Conservation (phyloP, 192 early-diverging fungal species). For the Gigaspora rosea region DNA sequence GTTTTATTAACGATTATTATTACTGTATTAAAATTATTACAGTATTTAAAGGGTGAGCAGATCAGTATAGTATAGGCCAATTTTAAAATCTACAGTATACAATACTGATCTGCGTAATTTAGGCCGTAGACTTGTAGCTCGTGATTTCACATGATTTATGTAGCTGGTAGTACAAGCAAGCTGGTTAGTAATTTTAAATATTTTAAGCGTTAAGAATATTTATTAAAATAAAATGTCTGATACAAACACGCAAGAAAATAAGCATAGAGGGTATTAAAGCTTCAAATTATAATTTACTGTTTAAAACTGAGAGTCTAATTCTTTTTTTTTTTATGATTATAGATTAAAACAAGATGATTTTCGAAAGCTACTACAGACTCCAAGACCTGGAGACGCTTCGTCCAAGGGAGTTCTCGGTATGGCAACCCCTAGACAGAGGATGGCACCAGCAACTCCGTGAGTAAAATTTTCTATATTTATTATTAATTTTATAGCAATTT, state of each 20-base stretch:
- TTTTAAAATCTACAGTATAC: too few species aligned
- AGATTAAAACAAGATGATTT: slow-evolving; percentile 81
- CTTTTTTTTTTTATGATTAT: neutral
- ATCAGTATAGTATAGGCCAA: too few species aligned
- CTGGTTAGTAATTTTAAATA: too few species aligned
- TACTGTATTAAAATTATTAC: too few species aligned
- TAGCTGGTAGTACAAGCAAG: too few species aligned
- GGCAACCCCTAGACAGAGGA: slow-evolving; percentile 32
- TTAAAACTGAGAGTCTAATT: neutral
- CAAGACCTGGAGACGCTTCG: slow-evolving; percentile 48
- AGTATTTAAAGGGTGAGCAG: too few species aligned
- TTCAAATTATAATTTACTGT: too few species aligned
- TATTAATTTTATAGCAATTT: neutral
- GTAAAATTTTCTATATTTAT: slow-evolving; percentile 35
- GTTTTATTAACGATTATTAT: too few species aligned
- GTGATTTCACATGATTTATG: too few species aligned
- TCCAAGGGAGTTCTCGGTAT: slow-evolving; percentile 36
- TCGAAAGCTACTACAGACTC: slow-evolving; percentile 72
- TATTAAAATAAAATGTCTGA: neutral
- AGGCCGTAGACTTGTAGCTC: too few species aligned
- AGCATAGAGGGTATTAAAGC: slow-evolving; percentile 6
- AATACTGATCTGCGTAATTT: too few species aligned
- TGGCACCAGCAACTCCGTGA: slow-evolving; percentile 41
- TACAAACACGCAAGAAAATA: neutral
- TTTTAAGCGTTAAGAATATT: neutral